A percentile compares a stretch with the other conserved stretches of the same genome.
Conservation (phyloP, 768 basidiomycete species). For the Phylloporus rhodoxanthus region DNA sequence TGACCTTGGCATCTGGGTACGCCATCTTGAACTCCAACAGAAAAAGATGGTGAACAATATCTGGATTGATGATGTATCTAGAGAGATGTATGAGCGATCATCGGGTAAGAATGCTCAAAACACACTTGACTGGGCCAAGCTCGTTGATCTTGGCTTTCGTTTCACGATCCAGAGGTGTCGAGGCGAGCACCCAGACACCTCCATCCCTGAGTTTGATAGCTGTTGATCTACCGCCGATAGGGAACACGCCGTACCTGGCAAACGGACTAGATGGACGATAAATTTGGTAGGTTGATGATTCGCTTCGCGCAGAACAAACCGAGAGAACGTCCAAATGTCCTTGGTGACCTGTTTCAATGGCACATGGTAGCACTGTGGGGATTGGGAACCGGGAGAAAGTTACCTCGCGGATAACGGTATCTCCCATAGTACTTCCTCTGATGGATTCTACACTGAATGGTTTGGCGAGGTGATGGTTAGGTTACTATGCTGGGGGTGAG, state of each 20-base stretch:
- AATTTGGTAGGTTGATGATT: neutral
- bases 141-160: conserved; percentile 58
- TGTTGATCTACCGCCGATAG: conserved; percentile 79
- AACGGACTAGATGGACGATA: conserved; percentile 48
- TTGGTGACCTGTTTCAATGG: conserved; percentile 37
- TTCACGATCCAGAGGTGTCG: conserved; percentile 60
- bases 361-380: neutral
- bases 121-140: conserved; percentile 64
- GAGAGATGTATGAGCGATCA: neutral
- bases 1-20: conserved; percentile 66
- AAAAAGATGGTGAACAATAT: conserved; percentile 55
- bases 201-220: conserved; percentile 65
- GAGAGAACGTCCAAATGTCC: conserved; percentile 62
- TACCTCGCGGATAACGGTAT: conserved; percentile 43
- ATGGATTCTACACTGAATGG: conserved; percentile 1
- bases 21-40: conserved; percentile 59
- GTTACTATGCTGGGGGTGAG: conserved; percentile 13
- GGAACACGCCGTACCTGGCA: conserved; percentile 56
- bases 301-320: conserved; percentile 31
- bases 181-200: conserved; percentile 79
- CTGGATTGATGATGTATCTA: conserved; percentile 56
- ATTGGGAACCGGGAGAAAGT: neutral
- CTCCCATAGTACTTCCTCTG: conserved; percentile 24
- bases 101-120: neutral
- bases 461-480: conserved; percentile 14